Percentiles rank a stretch among this genome's conserved stretches.
Evolutionary conservation across 148 eudicot genomes (phyloP).

Genomic region (Vaccinium myrtillus): DNA sequence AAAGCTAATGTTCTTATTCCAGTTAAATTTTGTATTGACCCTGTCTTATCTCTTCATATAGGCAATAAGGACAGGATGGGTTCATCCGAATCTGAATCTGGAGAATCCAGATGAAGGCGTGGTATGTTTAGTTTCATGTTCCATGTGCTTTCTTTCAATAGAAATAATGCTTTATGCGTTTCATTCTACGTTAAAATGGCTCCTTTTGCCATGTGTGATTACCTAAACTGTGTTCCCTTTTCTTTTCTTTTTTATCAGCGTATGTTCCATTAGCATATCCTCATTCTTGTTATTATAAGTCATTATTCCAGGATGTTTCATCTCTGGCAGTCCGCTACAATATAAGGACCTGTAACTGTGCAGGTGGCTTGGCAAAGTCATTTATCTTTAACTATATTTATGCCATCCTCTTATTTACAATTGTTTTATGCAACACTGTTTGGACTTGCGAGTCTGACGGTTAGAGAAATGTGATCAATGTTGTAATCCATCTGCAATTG

Average conservation of each 20-base stretch:
- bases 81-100: slow-evolving; percentile 95
- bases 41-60: slow-evolving; percentile 18
- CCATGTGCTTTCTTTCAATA: slow-evolving; percentile 9
- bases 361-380: neutral
- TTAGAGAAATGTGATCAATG: neutral
- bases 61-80: slow-evolving; percentile 97
- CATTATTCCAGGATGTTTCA: neutral
- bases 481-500: neutral
- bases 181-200: slow-evolving; percentile 2
- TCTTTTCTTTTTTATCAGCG: too few species aligned
- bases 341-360: neutral
- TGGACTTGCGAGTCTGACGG: neutral
- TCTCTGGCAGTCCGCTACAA: neutral
- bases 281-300: neutral
- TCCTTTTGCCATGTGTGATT: neutral
- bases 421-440: neutral
- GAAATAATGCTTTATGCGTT: slow-evolving; percentile 8
- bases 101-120: slow-evolving; percentile 85
- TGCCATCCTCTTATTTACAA: neutral
- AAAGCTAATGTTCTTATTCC: neutral
- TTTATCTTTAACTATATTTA: neutral
- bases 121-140: slow-evolving; percentile 48
- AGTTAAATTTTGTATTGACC: slow-evolving; percentile 9
- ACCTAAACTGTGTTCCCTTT: neutral
- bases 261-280: neutral